phyloP scores from a whole-genome alignment of 1,284 basidiomycete genomes.

The Boletus nobilissimus region DNA sequence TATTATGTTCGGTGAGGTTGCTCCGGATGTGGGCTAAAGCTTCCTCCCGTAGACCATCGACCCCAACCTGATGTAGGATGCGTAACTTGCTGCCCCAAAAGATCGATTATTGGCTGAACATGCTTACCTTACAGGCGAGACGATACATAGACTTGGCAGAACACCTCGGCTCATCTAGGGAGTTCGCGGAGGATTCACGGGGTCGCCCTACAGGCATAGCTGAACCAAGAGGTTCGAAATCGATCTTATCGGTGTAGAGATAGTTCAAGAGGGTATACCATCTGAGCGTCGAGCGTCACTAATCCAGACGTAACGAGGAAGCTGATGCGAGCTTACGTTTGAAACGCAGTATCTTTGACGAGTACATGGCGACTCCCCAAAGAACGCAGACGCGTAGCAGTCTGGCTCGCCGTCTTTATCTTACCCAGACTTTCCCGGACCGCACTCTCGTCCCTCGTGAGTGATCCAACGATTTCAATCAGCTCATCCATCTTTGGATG shows the following conservation, averaged over 20 bases:
- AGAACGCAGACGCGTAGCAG: constrained; percentile 16
- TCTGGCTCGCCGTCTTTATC: no score
- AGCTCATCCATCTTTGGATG: no score
- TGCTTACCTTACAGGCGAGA: constrained; percentile 40
- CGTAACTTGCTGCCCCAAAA: not conserved
- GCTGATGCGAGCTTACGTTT: constrained; percentile 30
- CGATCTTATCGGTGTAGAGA: constrained; percentile 39
- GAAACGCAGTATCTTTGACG: constrained; percentile 45
- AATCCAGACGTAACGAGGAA: not conserved
- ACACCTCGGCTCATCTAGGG: constrained; percentile 30
- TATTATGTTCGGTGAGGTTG: constrained; percentile 38
- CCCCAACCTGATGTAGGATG: constrained; percentile 28
- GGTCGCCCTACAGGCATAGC: not conserved
- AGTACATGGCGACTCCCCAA: constrained; percentile 38
- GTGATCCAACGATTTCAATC: no score
- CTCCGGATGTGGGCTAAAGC: constrained; percentile 34
- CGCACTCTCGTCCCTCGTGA: no score
- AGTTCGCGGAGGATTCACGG: not conserved
- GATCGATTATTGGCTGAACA: not conserved
- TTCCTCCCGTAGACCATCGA: constrained; percentile 34
- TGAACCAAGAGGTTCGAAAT: constrained; percentile 42
- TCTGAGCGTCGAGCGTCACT: constrained; percentile 15
- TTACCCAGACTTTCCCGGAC: no score
- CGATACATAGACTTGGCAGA: constrained; percentile 48
- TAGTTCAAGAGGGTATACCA: constrained; percentile 45